These are phyloP conservation scores for Erigeron philadelphicus DNA, from an alignment of 140 eudicot species.

Conservation along the genomic window DNA sequence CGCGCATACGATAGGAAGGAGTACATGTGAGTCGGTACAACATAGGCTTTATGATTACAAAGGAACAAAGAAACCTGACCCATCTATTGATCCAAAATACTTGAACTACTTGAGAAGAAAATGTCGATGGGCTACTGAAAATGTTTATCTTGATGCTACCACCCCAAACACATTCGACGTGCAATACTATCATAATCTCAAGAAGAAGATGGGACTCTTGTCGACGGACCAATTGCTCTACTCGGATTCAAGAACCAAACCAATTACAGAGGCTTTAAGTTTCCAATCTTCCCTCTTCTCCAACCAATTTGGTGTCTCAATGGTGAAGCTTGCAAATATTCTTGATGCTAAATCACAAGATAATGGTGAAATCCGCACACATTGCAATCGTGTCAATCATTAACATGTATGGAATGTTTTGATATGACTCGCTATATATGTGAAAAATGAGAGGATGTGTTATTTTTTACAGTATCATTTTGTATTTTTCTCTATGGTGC, in stretches of 20 bases:
- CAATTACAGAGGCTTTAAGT: constrained; percentile 50
- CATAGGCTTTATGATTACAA: constrained; percentile 55
- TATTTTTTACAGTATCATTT: no score
- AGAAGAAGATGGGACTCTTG: constrained; percentile 72
- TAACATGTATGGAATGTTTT: constrained; percentile 5
- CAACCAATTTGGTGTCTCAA: constrained; percentile 60
- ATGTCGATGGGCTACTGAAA: constrained; percentile 72
- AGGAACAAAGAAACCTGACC: constrained; percentile 65
- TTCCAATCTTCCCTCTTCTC: constrained; percentile 36
- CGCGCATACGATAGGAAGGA: constrained; percentile 83
- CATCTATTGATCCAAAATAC: constrained; percentile 47
- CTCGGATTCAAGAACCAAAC: constrained; percentile 60
- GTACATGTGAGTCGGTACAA: constrained; percentile 59
- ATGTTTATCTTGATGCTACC: constrained; percentile 58
- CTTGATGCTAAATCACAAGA: constrained; percentile 35
- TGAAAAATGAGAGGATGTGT: no score
- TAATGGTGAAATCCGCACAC: constrained; percentile 50
- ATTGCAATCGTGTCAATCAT: constrained; percentile 49
- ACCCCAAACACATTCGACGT: constrained; percentile 54
- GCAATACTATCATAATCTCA: constrained; percentile 60
- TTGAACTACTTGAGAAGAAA: constrained; percentile 66
- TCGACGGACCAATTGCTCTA: constrained; percentile 62
- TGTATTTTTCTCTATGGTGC: no score
- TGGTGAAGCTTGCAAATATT: constrained; percentile 78
- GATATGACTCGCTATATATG: neutral